These are phyloP conservation scores for Colletotrichum truncatum DNA, from an alignment of 2,329 filamentous ascomycete genomes.

Conservation along the genomic window DNA sequence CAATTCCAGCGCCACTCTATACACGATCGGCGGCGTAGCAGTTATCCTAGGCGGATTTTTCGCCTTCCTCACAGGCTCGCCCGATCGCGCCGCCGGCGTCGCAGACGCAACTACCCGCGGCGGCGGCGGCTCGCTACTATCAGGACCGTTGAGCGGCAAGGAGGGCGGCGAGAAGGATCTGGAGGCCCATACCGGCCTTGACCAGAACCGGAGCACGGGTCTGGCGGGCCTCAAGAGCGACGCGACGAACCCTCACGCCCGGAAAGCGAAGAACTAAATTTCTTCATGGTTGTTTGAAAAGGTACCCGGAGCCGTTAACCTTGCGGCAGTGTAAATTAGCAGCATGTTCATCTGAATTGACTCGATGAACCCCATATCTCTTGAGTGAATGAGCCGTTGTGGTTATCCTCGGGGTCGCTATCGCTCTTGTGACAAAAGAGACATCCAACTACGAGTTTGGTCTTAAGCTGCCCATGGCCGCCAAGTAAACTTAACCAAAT, in stretches of 20 bases:
- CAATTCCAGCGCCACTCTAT: not conserved
- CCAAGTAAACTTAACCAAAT: no score
- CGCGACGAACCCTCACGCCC: not conserved
- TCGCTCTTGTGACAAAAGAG: no score
- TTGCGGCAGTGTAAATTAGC: not conserved
- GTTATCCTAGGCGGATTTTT: not conserved
- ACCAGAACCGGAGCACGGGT: not conserved
- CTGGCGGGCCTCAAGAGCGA: conserved; percentile 12
- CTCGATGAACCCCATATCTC: not conserved
- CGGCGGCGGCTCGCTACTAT: not conserved
- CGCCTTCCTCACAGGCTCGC: conserved; percentile 3
- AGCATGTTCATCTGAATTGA: not conserved
- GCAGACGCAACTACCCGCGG: not conserved
- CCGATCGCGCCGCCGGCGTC: conserved; percentile 13
- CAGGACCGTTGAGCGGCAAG: not conserved
- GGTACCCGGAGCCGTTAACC: no score
- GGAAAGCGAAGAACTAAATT: not conserved
- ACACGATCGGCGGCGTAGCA: not conserved
- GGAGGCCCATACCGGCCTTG: not conserved
- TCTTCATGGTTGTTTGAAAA: no score
- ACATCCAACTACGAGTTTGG: no score
- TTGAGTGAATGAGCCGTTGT: not conserved
- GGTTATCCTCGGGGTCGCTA: not conserved
- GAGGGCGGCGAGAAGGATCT: not conserved
- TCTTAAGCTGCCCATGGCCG: no score